A percentile compares a stretch with the other conserved stretches of the same genome.
Evolutionary conservation across 2,329 filamentous ascomycete species (phyloP).

Genomic region (Sporothrix pallida): DNA sequence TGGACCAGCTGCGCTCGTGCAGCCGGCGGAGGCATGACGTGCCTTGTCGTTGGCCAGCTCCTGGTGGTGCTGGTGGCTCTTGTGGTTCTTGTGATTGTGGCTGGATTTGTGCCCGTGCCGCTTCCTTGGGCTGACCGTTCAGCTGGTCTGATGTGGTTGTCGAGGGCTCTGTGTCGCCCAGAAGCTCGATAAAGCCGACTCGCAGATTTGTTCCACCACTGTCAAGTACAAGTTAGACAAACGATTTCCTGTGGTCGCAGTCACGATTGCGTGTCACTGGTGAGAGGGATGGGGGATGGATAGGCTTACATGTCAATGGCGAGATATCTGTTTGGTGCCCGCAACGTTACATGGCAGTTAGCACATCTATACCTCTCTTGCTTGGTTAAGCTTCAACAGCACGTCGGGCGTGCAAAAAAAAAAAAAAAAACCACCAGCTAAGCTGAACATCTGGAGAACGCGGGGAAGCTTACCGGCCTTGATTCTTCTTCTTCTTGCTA

Average conservation of each 20-base stretch:
- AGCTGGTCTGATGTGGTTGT: not conserved
- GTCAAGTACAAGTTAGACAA: constrained; percentile 39
- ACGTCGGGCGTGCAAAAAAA: not conserved
- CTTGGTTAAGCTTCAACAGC: not conserved
- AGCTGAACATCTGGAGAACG: not conserved
- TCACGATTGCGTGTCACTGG: not conserved
- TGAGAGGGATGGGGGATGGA: not conserved
- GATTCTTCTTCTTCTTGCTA: constrained; percentile 47
- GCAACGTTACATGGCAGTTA: constrained; percentile 37
- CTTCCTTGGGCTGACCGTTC: constrained; percentile 36
- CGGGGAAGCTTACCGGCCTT: constrained; percentile 54
- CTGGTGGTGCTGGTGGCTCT: not conserved
- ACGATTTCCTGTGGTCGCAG: not conserved
- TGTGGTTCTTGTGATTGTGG: not conserved
- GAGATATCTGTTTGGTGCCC: constrained; percentile 54
- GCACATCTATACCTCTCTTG: constrained; percentile 6
- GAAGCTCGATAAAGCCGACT: constrained; percentile 69
- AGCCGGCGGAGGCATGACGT: constrained; percentile 56
- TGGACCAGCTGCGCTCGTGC: constrained; percentile 75
- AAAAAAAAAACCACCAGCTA: not conserved
- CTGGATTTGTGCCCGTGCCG: constrained; percentile 7
- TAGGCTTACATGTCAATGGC: constrained; percentile 68
- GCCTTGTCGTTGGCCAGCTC: constrained; percentile 12
- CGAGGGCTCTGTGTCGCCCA: constrained; percentile 44
- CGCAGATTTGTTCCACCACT: constrained; percentile 72